These are phyloP conservation scores for Apiospora saccharicola DNA, from an alignment of 2,329 filamentous ascomycete genomes.

Conservation along the genomic window DNA sequence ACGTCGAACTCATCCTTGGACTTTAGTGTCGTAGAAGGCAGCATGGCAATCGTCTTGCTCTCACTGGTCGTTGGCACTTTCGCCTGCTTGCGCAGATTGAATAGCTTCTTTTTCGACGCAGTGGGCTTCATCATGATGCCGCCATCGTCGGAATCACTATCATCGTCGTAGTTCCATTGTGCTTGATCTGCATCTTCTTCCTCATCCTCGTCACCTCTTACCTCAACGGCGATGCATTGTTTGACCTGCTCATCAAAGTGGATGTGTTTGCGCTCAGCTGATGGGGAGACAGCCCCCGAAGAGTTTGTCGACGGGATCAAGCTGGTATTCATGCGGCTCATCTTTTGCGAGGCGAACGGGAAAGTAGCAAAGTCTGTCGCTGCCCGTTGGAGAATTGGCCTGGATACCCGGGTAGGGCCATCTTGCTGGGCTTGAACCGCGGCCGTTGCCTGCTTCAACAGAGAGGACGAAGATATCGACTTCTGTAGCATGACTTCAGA, in stretches of 20 bases:
- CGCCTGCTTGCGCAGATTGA: slow-evolving; percentile 55
- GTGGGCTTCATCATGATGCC: slow-evolving; percentile 83
- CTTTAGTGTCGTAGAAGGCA: slow-evolving; percentile 88
- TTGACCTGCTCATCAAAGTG: slow-evolving; percentile 96
- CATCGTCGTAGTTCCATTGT: slow-evolving; percentile 51
- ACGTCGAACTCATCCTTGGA: slow-evolving; percentile 81
- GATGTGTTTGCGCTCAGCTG: slow-evolving; percentile 81
- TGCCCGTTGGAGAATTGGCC: slow-evolving; percentile 66
- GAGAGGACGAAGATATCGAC: slow-evolving; percentile 85
- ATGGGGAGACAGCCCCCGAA: slow-evolving; percentile 71
- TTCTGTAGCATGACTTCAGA: slow-evolving; percentile 94
- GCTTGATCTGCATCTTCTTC: slow-evolving; percentile 64
- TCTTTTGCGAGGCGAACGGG: slow-evolving; percentile 66
- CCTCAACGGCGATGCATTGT: slow-evolving; percentile 93
- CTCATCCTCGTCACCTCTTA: slow-evolving; percentile 80
- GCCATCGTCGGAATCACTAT: slow-evolving; percentile 77
- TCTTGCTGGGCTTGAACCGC: slow-evolving; percentile 83
- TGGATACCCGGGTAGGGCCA: slow-evolving; percentile 53
- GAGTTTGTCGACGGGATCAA: slow-evolving; percentile 72
- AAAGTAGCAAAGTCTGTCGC: slow-evolving; percentile 74
- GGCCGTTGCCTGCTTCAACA: slow-evolving; percentile 88
- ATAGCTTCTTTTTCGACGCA: slow-evolving; percentile 61
- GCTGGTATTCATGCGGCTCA: slow-evolving; percentile 69
- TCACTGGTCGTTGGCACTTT: slow-evolving; percentile 60
- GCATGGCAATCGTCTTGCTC: slow-evolving; percentile 85